These are phyloP conservation scores for Pseudisothecium myosuroides DNA, from an alignment of 225 moss, liverwort and hornwort genomes.

Conservation along the genomic window DNA sequence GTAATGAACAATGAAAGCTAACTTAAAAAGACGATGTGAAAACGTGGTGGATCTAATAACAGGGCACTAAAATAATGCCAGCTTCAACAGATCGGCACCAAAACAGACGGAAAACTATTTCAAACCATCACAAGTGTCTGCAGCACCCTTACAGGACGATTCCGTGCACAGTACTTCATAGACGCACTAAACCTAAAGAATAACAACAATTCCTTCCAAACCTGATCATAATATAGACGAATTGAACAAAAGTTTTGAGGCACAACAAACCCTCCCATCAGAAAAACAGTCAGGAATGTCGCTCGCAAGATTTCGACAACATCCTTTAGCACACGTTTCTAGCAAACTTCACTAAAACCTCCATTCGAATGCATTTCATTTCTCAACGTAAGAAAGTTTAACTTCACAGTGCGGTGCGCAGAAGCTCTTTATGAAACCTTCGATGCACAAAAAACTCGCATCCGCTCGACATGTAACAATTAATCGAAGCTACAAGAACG, in stretches of 20 bases:
- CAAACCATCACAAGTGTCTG: background rate
- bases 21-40: background rate
- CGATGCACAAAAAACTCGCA: background rate
- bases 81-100: background rate
- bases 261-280: background rate
- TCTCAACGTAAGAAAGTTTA: background rate
- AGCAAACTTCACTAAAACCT: background rate
- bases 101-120: background rate
- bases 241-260: background rate
- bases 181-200: background rate
- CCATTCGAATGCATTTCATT: background rate
- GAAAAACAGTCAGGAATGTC: background rate
- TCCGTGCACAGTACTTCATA: background rate
- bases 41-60: background rate
- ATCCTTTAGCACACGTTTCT: background rate
- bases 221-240: background rate
- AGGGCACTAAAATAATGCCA: background rate
- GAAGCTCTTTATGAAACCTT: background rate
- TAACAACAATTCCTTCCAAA: background rate
- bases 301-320: background rate
- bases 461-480: background rate
- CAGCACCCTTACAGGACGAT: background rate
- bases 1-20: background rate
- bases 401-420: background rate
- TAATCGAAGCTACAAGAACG: background rate